Evolutionary conservation across 306 rosid species (phyloP).

Genomic region (Fagus crenata): DNA sequence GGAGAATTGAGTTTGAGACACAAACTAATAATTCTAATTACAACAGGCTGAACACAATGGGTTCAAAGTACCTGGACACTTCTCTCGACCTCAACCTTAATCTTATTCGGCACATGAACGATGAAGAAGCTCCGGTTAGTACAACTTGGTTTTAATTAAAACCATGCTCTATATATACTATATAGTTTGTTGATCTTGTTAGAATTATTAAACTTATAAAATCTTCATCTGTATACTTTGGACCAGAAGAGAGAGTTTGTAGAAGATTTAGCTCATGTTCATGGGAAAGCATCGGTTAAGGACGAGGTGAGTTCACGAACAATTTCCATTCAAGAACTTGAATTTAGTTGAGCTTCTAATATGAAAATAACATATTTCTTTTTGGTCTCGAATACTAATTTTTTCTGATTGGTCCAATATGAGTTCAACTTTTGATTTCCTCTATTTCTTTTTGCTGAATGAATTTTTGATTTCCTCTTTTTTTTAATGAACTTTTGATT

Average conservation of each 20-base stretch:
- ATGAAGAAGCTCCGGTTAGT: slow-evolving; percentile 32
- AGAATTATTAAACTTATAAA: neutral
- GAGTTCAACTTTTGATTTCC: too few species aligned
- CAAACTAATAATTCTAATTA: neutral
- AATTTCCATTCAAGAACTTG: too few species aligned
- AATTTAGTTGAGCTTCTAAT: too few species aligned
- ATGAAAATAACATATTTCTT: too few species aligned
- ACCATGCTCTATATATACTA: neutral
- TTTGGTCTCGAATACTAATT: too few species aligned
- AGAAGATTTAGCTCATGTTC: neutral
- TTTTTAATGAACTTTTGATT: neutral
- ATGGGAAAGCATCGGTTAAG: slow-evolving; percentile 18
- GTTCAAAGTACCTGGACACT: slow-evolving; percentile 36
- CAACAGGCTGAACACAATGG: slow-evolving; percentile 23
- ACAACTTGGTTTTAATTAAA: neutral
- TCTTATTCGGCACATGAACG: slow-evolving; percentile 28
- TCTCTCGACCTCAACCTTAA: slow-evolving; percentile 58
- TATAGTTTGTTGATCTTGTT: neutral
- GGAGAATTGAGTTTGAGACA: neutral
- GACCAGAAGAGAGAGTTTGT: slow-evolving; percentile 30
- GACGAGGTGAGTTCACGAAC: slow-evolving; percentile 22
- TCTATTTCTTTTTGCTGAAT: neutral
- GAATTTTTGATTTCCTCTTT: neutral
- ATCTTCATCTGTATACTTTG: neutral
- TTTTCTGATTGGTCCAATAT: too few species aligned